phyloP scores from a whole-genome alignment of 805 yeast genomes.

The Lipomyces starkeyi region DNA sequence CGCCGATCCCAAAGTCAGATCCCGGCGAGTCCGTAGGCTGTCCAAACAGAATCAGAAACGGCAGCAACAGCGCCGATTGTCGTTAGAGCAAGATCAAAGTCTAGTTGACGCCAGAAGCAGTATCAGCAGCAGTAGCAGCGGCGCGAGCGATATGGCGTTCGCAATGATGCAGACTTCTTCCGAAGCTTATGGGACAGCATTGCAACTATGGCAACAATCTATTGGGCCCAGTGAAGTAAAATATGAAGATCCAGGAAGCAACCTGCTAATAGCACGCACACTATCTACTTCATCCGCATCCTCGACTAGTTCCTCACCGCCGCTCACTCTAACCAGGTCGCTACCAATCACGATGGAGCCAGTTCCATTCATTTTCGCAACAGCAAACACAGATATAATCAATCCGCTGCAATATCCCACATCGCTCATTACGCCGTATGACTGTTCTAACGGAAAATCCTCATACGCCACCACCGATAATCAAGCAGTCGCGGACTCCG shows the following conservation, averaged over 20 bases:
- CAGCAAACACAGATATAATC: neutral
- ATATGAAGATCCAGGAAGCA: neutral
- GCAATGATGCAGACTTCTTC: neutral
- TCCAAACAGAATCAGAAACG: constrained; percentile 28
- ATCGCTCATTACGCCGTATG: neutral
- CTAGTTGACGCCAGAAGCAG: neutral
- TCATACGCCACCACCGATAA: neutral
- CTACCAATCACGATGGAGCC: neutral
- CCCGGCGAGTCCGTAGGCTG: constrained; percentile 53
- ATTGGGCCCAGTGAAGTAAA: neutral
- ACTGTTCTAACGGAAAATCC: neutral
- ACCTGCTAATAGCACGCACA: constrained; percentile 4
- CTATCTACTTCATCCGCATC: constrained; percentile 1
- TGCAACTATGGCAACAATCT: neutral
- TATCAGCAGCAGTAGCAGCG: neutral
- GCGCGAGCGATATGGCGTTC: neutral
- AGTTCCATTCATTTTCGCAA: neutral
- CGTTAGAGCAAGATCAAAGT: neutral
- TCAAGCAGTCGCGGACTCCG: neutral
- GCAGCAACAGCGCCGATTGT: constrained; percentile 1
- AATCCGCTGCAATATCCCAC: constrained; percentile 18
- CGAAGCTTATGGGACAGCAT: neutral
- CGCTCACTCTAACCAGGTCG: neutral
- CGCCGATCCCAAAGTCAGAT: constrained; percentile 49
- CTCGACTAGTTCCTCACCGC: neutral